Conservation (phyloP, 2,329 filamentous ascomycete species). For the Cytospora chrysosperma region DNA sequence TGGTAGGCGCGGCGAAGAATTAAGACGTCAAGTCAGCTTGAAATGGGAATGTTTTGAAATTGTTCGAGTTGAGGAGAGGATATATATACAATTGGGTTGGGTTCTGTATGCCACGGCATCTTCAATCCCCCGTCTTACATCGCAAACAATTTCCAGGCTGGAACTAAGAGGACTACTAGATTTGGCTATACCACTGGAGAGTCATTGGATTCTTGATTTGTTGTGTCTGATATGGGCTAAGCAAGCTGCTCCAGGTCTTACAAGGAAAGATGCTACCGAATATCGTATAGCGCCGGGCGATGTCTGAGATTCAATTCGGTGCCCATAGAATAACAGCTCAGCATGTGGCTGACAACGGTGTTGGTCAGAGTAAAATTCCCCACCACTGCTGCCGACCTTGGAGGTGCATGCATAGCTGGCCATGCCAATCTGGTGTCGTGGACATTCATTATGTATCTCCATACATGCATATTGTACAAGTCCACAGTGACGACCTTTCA, state of each 20-base stretch:
- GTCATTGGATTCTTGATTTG: background rate
- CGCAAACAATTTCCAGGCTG: background rate
- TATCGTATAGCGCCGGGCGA: background rate
- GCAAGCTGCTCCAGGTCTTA: background rate
- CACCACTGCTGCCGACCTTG: background rate
- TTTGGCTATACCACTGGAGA: no score
- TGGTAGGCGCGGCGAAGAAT: background rate
- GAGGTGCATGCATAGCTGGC: background rate
- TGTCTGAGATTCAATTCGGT: background rate
- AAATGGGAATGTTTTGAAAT: background rate
- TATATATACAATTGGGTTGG: background rate
- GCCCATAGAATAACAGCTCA: background rate
- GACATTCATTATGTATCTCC: background rate
- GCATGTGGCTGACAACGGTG: background rate
- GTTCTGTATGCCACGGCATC: background rate
- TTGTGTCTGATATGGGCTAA: background rate
- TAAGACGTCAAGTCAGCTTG: background rate
- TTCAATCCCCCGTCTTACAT: background rate
- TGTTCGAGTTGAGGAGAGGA: background rate
- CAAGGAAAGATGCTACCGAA: background rate
- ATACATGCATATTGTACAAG: background rate
- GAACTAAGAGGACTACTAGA: background rate
- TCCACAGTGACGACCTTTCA: background rate
- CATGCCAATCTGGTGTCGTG: background rate
- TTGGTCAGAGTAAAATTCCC: background rate